Base-by-base conservation (phyloP, 768 basidiomycete genomes). In the Termitomyces eurrhizus region DNA sequence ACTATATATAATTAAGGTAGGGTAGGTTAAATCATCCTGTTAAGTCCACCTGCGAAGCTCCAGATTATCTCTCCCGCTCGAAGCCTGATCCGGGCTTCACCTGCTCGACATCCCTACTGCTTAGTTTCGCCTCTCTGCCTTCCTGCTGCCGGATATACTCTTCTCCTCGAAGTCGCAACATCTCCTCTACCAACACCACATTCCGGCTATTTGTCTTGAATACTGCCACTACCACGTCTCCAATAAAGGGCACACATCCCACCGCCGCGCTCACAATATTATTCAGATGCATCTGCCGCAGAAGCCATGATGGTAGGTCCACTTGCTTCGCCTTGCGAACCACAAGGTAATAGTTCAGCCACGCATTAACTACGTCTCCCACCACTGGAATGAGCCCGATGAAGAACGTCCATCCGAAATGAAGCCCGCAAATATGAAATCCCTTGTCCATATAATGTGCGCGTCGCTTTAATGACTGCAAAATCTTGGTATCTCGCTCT, bases 191-290 rank as follows among this genome's bases (percentile, higher is more conserved):
- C 55, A 97, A 74, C 9, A 83, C 82, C 14, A 92, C 95, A 67
- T 98, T 98, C 65, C 95, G 80, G 12, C 87, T 90, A 72, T 98
- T 98, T 9, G 92, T 84, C 70, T 93, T 95, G 80, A 77, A 96
- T 5, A 83, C 73, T 1, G 90, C 93, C 39, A 94, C 74, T 1
- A 86, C 68, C 36, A 97, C 66, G 72, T 95, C 93, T 2, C 95
- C 95, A 0, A 83, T 77, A 41, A 90, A 52, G 0, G 93, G 93
- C 3, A 95, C 69, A 29, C 78, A 69, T 2, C 92, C 89, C 14
- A 90, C 76, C 0, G 75, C 78, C 11, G 83, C 84, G 12, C 89
- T 86, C 26, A 94, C 71, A 11, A 81, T 78, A 65, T 91, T 90
- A 74, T 96, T 92, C 57, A 87, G 56, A 29, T 90, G 59, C 95